Conservation (phyloP, 345 rosid genomes). For the Populus davidiana region DNA sequence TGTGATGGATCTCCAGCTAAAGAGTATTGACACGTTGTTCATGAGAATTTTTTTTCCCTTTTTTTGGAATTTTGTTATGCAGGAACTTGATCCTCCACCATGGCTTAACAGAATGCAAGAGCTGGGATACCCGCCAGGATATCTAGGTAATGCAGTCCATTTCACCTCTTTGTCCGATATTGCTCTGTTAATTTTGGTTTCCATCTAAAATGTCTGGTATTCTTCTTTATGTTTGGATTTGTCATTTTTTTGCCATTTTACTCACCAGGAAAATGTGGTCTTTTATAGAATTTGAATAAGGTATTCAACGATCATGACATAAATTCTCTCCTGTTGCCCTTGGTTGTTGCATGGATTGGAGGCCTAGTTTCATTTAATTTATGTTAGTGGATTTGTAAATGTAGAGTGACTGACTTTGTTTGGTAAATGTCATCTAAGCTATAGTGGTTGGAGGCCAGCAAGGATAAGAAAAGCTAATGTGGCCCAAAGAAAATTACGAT, state of each 20-base stretch:
- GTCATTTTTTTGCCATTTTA: neutral
- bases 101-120: conserved; percentile 97
- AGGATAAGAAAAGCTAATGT: neutral
- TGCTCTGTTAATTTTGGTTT: neutral
- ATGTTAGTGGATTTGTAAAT: neutral
- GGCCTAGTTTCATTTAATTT: neutral
- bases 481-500: neutral
- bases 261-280: neutral
- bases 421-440: neutral
- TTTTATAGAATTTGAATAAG: neutral
- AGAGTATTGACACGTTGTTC: neutral
- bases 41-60: neutral
- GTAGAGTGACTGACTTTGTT: neutral
- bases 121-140: conserved; percentile 95
- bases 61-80: neutral
- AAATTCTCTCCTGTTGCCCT: neutral
- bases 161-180: neutral
- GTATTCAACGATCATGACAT: neutral
- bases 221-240: neutral
- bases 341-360: neutral
- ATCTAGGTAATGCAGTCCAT: conserved; percentile 53
- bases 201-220: neutral
- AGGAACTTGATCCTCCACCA: conserved; percentile 99
- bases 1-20: neutral
- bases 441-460: neutral